phyloP scores from a whole-genome alignment of 1,284 basidiomycete genomes.

The Omphalotus olearius region DNA sequence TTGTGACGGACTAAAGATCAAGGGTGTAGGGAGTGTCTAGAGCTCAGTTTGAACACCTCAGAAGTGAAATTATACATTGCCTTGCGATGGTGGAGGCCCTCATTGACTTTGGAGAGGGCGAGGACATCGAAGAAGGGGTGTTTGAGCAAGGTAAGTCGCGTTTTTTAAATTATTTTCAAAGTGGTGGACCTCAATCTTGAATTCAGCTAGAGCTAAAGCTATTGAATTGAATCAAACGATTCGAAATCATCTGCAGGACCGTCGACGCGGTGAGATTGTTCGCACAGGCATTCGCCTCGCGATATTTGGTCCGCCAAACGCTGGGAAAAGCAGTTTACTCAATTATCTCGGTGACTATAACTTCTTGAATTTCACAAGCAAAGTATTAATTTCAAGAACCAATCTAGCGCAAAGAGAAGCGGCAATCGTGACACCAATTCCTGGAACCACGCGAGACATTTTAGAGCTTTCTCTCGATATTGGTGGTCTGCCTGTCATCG shows the following conservation, averaged over 20 bases:
- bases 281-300: slow-evolving; percentile 78
- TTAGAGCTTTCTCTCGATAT: slow-evolving; percentile 82
- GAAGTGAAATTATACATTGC: slow-evolving; percentile 62
- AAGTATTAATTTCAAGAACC: not conserved
- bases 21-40: slow-evolving; percentile 51
- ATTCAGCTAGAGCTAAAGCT: slow-evolving; percentile 45
- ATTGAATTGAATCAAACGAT: slow-evolving; percentile 46
- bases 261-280: slow-evolving; percentile 75
- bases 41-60: slow-evolving; percentile 57
- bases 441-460: slow-evolving; percentile 87
- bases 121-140: slow-evolving; percentile 78
- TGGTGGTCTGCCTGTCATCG: slow-evolving; percentile 76
- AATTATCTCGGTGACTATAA: slow-evolving; percentile 69
- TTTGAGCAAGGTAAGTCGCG: slow-evolving; percentile 53
- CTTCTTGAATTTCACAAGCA: not conserved
- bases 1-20: not conserved
- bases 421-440: slow-evolving; percentile 81
- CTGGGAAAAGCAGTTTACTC: slow-evolving; percentile 81
- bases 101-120: slow-evolving; percentile 89
- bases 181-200: not conserved
- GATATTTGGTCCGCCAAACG: slow-evolving; percentile 89
- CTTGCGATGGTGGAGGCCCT: slow-evolving; percentile 80
- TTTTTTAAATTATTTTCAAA: slow-evolving; percentile 6
- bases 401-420: slow-evolving; percentile 74
- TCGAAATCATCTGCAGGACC: slow-evolving; percentile 56